Evolutionary conservation across 805 yeast species (phyloP).

Genomic region (Cyberlindnera americana): DNA sequence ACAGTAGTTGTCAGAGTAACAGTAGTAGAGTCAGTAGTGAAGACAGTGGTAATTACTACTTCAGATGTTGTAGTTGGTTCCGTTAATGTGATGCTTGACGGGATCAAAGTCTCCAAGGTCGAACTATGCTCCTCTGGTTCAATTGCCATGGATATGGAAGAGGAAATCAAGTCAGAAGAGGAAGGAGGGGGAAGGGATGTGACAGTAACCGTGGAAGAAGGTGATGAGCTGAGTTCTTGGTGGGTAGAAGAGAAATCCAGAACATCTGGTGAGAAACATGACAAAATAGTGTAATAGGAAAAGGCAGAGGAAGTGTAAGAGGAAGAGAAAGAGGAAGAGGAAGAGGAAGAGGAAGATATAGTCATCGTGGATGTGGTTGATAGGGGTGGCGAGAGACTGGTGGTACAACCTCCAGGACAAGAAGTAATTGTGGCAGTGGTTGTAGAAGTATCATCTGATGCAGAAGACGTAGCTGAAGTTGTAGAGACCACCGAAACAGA

Average conservation of each 20-base stretch:
- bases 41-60: not conserved
- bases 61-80: no score
- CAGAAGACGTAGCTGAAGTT: not conserved
- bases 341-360: no score
- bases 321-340: not conserved
- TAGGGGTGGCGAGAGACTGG: no score
- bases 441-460: not conserved
- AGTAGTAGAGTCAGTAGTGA: conserved; percentile 3
- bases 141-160: not conserved
- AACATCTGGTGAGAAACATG: not conserved
- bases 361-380: no score
- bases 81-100: no score
- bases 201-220: no score
- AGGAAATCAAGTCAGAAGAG: no score
- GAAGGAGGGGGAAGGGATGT: not conserved
- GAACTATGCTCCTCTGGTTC: no score
- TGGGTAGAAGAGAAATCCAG: not conserved
- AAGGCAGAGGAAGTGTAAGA: not conserved
- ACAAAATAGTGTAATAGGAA: not conserved
- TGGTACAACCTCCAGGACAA: conserved; percentile 13
- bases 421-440: conserved; percentile 6
- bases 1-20: not conserved
- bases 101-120: no score
- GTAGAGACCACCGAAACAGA: not conserved
- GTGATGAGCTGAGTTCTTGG: no score